phyloP scores from a whole-genome alignment of 208 protist genomes.

The Acanthamoeba lenticulata region DNA sequence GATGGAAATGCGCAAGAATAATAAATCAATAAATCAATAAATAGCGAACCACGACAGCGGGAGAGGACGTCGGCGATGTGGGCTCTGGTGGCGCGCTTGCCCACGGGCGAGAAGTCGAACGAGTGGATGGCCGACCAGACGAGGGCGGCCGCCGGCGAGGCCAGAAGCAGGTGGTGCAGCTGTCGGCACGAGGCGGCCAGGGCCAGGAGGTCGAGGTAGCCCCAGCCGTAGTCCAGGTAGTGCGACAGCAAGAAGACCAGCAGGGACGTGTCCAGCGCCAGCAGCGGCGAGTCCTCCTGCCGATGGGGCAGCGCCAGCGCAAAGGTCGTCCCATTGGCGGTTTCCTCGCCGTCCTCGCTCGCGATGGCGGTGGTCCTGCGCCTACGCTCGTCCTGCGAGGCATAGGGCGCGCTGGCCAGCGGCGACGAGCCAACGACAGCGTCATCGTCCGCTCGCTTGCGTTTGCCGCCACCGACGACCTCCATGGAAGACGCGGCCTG shows the following conservation, averaged over 20 bases:
- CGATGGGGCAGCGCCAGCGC: background rate
- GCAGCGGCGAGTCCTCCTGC: background rate
- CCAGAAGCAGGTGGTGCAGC: background rate
- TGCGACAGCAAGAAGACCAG: constrained; percentile 5
- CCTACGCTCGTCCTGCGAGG: background rate
- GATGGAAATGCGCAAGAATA: background rate
- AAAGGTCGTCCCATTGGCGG: background rate
- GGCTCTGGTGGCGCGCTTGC: background rate
- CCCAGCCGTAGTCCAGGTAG: background rate
- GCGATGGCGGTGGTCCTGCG: background rate
- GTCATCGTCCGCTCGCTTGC: background rate
- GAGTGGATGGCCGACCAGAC: constrained; percentile 22
- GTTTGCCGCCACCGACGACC: background rate
- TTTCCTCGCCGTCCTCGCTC: background rate
- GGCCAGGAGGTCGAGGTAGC: constrained; percentile 3
- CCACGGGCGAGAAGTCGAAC: constrained; percentile 35
- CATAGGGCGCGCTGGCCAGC: background rate
- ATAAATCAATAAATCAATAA: background rate
- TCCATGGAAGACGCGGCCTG: background rate
- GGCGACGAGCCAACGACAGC: background rate
- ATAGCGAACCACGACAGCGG: background rate
- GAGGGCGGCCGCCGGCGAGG: background rate
- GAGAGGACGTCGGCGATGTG: constrained; percentile 6
- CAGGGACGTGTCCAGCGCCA: background rate
- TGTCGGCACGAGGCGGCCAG: background rate